Evolutionary conservation across 768 basidiomycete genomes (phyloP).

Genomic region (Phylloporus arenicola): DNA sequence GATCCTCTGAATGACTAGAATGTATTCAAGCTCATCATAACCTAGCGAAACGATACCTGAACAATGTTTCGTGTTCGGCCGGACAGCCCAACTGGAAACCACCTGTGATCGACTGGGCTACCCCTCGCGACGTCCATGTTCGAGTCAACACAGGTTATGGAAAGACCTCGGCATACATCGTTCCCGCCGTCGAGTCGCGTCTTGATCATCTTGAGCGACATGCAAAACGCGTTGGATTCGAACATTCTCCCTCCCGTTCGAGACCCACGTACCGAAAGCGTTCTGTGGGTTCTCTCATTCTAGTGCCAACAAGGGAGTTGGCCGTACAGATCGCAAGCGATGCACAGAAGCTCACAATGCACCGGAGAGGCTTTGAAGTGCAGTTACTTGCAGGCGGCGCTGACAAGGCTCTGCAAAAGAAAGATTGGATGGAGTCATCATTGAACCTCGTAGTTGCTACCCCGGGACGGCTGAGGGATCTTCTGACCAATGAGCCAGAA

Average conservation of each 20-base stretch:
- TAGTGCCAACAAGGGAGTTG: slow-evolving; percentile 86
- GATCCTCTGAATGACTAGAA: not conserved
- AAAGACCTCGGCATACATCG: slow-evolving; percentile 83
- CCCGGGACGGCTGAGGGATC: slow-evolving; percentile 79
- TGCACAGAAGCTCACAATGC: slow-evolving; percentile 57
- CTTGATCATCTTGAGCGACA: slow-evolving; percentile 49
- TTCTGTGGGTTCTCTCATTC: slow-evolving; percentile 67
- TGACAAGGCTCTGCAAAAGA: slow-evolving; percentile 59
- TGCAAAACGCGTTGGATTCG: slow-evolving; percentile 36
- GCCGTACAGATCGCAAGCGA: slow-evolving; percentile 88
- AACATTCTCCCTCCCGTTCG: slow-evolving; percentile 31
- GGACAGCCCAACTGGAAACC: not conserved
- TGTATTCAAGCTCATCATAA: slow-evolving; percentile 1
- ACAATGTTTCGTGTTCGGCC: not conserved
- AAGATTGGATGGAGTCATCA: slow-evolving; percentile 55
- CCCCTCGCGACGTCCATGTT: slow-evolving; percentile 68
- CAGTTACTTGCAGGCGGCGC: slow-evolving; percentile 75
- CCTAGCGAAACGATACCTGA: slow-evolving; percentile 5
- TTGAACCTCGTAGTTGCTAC: slow-evolving; percentile 86
- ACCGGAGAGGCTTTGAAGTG: slow-evolving; percentile 63
- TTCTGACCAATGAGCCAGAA: slow-evolving; percentile 54
- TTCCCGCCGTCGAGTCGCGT: slow-evolving; percentile 80
- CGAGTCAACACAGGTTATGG: slow-evolving; percentile 88
- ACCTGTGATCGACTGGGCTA: slow-evolving; percentile 3
- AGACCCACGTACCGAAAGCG: slow-evolving; percentile 36